phyloP scores from a whole-genome alignment of 768 basidiomycete genomes.

The Podaxis sp. region DNA sequence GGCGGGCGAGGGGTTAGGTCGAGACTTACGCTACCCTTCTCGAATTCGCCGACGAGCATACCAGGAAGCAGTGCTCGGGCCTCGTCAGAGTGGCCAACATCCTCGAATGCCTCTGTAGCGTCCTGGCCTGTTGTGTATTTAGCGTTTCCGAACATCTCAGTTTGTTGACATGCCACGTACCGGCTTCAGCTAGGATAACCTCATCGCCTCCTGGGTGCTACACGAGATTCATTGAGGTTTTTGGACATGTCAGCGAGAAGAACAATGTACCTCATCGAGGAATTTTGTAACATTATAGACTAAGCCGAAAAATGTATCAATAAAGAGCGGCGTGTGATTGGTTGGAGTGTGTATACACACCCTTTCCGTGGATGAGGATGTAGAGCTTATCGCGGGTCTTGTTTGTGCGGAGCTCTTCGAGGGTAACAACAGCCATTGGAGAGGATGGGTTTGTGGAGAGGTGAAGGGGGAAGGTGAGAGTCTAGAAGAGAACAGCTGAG shows the following conservation, averaged over 20 bases:
- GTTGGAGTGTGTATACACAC: conserved; percentile 34
- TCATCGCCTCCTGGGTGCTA: conserved; percentile 98
- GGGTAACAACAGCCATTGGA: conserved; percentile 48
- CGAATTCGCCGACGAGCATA: conserved; percentile 82
- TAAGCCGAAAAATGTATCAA: conserved; percentile 25
- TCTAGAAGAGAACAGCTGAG: conserved; percentile 11
- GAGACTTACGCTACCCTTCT: conserved; percentile 56
- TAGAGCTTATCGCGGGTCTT: conserved; percentile 71
- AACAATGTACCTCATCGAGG: conserved; percentile 76
- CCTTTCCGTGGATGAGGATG: conserved; percentile 82
- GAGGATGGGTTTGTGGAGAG: conserved; percentile 22
- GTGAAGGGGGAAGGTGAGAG: conserved; percentile 23
- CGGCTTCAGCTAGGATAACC: conserved; percentile 89
- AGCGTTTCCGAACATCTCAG: conserved; percentile 8
- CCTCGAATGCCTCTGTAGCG: conserved; percentile 98
- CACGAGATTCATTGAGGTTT: neutral
- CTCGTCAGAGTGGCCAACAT: conserved; percentile 99
- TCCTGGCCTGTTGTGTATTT: conserved; percentile 65
- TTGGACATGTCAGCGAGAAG: neutral
- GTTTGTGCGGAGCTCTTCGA: conserved; percentile 77
- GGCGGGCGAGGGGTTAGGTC: conserved; percentile 4
- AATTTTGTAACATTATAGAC: conserved; percentile 95
- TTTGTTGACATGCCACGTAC: conserved; percentile 41
- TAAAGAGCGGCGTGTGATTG: conserved; percentile 32
- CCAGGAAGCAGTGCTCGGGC: conserved; percentile 79